Percentiles rank a stretch among this genome's conserved stretches.
Conservation (phyloP, 352 stramenopile species). For the Phytophthora crassamura region DNA sequence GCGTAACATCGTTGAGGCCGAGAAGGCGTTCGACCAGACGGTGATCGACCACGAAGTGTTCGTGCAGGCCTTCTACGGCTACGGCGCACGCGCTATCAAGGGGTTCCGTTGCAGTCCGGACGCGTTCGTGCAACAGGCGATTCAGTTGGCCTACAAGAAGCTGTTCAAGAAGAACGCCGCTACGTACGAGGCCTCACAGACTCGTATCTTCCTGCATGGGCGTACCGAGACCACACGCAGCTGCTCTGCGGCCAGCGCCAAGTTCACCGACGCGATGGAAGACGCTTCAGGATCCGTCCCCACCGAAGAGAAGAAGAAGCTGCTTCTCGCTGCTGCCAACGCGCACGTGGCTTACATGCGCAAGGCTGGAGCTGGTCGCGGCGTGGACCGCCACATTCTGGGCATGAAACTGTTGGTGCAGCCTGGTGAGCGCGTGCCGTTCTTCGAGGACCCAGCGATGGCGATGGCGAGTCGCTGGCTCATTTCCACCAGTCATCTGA, state of each 20-base stretch:
- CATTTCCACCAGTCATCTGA: constrained; percentile 84
- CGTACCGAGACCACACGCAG: constrained; percentile 92
- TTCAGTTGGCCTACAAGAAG: constrained; percentile 93
- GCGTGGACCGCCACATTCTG: constrained; percentile 96
- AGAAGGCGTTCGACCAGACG: constrained; percentile 70
- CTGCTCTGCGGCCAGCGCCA: constrained; percentile 79
- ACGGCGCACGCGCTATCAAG: constrained; percentile 92
- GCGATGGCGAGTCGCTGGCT: constrained; percentile 72
- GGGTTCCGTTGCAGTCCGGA: constrained; percentile 92
- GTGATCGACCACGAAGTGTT: constrained; percentile 90
- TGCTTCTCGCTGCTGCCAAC: constrained; percentile 53
- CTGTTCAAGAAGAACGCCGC: constrained; percentile 65
- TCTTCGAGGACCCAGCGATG: constrained; percentile 81
- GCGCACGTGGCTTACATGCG: constrained; percentile 76
- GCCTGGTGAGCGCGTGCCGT: constrained; percentile 56
- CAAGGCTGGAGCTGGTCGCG: constrained; percentile 71
- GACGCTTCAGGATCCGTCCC: constrained; percentile 38
- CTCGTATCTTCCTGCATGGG: constrained; percentile 94
- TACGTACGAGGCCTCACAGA: constrained; percentile 97
- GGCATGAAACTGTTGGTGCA: constrained; percentile 79
- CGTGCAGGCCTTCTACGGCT: constrained; percentile 90
- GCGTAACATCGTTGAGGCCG: constrained; percentile 53
- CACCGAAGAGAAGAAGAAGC: constrained; percentile 49
- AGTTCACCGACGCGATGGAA: constrained; percentile 90
- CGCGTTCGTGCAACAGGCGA: constrained; percentile 95